A percentile compares a stretch with the other conserved stretches of the same genome.
Evolutionary conservation across 2,329 filamentous ascomycete species (phyloP).

Genomic region (Penicillium sp.): DNA sequence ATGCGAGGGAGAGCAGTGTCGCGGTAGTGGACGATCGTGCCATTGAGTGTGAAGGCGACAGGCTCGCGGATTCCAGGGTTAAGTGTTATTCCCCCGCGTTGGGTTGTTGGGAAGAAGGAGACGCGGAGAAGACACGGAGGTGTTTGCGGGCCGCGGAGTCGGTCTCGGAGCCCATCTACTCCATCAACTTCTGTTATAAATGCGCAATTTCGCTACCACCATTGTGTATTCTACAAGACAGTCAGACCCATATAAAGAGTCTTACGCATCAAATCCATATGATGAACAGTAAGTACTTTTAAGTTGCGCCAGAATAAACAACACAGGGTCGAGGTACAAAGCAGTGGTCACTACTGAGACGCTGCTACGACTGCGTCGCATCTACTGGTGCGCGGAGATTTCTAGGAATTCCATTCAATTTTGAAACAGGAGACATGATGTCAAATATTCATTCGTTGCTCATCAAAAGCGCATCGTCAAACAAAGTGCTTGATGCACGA

Average conservation of each 20-base stretch:
- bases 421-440: slow-evolving; percentile 5
- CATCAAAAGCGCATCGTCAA: slow-evolving; percentile 20
- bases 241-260: too few relatives aligned
- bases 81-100: slow-evolving; percentile 10
- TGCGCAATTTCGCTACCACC: not conserved
- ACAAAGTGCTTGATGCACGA: slow-evolving; percentile 1
- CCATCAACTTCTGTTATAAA: not conserved
- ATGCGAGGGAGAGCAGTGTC: slow-evolving; percentile 15
- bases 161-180: not conserved
- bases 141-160: slow-evolving; percentile 14
- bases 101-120: slow-evolving; percentile 9
- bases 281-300: not conserved
- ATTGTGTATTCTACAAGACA: not conserved
- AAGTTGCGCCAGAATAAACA: not conserved
- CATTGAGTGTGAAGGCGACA: slow-evolving; percentile 8
- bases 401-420: slow-evolving; percentile 2
- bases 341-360: not conserved
- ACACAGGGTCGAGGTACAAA: not conserved
- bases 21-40: slow-evolving; percentile 5
- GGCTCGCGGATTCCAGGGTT: slow-evolving; percentile 4
- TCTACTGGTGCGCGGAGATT: not conserved
- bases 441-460: slow-evolving; percentile 22
- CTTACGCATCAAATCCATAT: not conserved
- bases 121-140: slow-evolving; percentile 18
- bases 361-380: not conserved